Percentiles rank a stretch among this genome's conserved stretches.
Evolutionary conservation across 352 stramenopile species (phyloP).

Genomic region (Pythium coloratum): DNA sequence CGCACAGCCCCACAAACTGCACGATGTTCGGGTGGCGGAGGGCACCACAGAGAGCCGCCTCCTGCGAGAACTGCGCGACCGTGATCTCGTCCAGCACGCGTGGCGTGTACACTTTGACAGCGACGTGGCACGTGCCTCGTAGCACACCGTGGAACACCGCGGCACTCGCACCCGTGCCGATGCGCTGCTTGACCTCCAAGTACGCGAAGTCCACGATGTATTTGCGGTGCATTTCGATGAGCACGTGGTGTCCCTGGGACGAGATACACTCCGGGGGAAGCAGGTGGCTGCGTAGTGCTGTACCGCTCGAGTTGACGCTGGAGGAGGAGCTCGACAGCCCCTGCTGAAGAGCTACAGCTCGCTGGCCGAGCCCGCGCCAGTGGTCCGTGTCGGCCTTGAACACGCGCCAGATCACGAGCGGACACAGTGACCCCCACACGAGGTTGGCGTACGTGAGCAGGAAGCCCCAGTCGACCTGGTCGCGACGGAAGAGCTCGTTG

Average conservation of each 20-base stretch:
- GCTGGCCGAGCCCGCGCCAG: conserved; percentile 62
- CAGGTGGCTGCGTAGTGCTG: not conserved
- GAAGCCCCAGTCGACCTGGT: conserved; percentile 30
- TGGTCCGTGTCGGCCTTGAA: conserved; percentile 73
- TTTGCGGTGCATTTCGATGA: conserved; percentile 69
- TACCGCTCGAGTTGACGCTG: not conserved
- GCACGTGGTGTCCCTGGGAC: conserved; percentile 46
- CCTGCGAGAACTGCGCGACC: conserved; percentile 76
- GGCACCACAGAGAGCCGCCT: conserved; percentile 61
- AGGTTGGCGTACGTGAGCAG: conserved; percentile 37
- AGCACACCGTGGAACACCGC: conserved; percentile 61
- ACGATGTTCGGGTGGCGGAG: conserved; percentile 76
- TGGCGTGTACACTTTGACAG: conserved; percentile 79
- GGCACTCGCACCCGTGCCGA: conserved; percentile 48
- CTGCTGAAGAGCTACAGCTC: conserved; percentile 49
- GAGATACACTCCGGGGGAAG: conserved; percentile 28
- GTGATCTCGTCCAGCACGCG: conserved; percentile 48
- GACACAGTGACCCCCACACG: conserved; percentile 51
- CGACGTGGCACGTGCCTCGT: conserved; percentile 44
- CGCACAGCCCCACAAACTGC: conserved; percentile 76
- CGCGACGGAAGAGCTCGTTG: conserved; percentile 34
- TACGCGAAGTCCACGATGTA: conserved; percentile 74
- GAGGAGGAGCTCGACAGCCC: conserved; percentile 1
- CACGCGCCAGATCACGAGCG: conserved; percentile 71
- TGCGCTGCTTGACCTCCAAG: conserved; percentile 45